Base-by-base conservation (phyloP, 2,329 filamentous ascomycete genomes). In the Colletotrichum magnum region DNA sequence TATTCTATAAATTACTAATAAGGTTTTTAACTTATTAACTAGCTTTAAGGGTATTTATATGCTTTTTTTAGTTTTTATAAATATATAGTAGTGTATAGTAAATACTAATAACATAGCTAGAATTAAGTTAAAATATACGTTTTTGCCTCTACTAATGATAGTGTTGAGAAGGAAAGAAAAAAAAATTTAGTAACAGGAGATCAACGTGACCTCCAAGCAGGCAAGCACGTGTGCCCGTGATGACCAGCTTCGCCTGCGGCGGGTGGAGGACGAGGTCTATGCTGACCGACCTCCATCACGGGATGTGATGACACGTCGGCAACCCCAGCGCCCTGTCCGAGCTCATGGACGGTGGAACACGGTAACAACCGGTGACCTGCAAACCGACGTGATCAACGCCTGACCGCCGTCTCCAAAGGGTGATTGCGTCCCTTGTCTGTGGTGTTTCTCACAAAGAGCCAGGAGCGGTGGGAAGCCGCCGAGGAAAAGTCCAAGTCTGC, bases 231-330 rank as follows among this genome's bases (percentile, higher is more conserved):
- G 45, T 28, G n/a, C 50, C 39, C 47, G 12, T 21, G 10, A 52
- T 52, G 26, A 32, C 53, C 45, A 24, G 21, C 21, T 24, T 24
- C 3, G 47, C 45, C 36, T 36, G 26, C 50, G 53, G 60, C 65
- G 21, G 21, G 21, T 54, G 60, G 26, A 58, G 16, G 63, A 18
- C 58, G 65, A 68, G 60, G 52, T 28, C 47, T 52, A 47, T 32
- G 47, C 45, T 62, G 39, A 62, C 59, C 48, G 59, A 47, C 45
- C 12, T 6, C 24, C 45, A 63, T 45, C 59, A 64, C 39, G 32
- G 58, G 36, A 58, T 43, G 28, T 39, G 28, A 26, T 24, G 45
- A n/a, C 45, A 58, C 21, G 21, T 47, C 18, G 21, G 52, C 52
- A 47, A 45, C 45, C 47, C 32, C 41, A 52, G 15, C 16, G 50